Conservation (phyloP, 306 rosid genomes). For the Pterocarpus santalinus region DNA sequence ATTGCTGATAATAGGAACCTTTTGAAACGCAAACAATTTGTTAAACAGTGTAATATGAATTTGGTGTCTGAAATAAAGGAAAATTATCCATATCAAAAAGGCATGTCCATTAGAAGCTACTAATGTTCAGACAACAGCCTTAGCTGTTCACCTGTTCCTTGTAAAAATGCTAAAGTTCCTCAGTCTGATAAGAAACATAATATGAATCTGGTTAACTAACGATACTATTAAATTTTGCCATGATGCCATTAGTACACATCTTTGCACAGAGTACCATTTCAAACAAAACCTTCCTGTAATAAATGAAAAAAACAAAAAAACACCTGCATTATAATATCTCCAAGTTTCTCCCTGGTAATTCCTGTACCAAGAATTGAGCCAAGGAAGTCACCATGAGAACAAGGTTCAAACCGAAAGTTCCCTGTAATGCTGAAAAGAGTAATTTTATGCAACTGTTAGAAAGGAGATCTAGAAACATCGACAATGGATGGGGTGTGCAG, state of each 20-base stretch:
- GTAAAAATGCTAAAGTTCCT: conserved; percentile 9
- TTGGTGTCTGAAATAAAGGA: not conserved
- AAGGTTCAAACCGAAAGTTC: conserved; percentile 83
- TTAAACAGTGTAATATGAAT: conserved; percentile 2
- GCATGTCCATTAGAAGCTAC: too few species aligned
- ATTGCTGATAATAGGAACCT: conserved; percentile 1
- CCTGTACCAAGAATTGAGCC: conserved; percentile 92
- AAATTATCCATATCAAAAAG: too few species aligned
- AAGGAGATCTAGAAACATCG: conserved; percentile 24
- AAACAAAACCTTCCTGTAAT: conserved; percentile 12
- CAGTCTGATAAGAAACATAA: conserved; percentile 28
- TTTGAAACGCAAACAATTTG: not conserved
- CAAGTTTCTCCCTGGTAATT: conserved; percentile 82
- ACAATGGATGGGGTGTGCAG: conserved; percentile 16
- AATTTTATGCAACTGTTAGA: conserved; percentile 33
- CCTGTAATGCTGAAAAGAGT: conserved; percentile 76
- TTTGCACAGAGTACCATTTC: conserved; percentile 17
- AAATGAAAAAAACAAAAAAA: conserved; percentile 5
- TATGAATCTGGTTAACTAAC: not conserved
- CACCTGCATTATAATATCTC: conserved; percentile 92
- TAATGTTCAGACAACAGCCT: not conserved
- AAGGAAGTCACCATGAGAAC: conserved; percentile 91
- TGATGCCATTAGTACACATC: not conserved
- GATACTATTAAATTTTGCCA: not conserved
- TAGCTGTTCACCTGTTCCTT: not conserved